These are phyloP conservation scores for Zymoseptoria brevis DNA, from an alignment of 2,329 filamentous ascomycete genomes.

Conservation along the genomic window DNA sequence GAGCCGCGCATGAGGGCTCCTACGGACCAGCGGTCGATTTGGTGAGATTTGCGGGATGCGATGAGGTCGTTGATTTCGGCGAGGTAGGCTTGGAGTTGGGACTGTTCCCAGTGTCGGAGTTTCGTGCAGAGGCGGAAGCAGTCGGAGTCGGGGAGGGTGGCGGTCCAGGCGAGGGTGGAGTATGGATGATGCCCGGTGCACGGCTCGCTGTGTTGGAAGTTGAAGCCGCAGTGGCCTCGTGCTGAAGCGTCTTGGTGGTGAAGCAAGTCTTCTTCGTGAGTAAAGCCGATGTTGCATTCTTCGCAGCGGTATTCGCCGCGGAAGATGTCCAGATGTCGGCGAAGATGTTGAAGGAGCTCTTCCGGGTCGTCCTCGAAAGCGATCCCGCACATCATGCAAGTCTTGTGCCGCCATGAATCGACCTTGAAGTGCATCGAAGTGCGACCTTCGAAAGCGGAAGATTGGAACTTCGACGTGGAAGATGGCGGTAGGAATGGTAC, in stretches of 20 bases:
- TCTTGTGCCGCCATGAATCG: conserved; percentile 12
- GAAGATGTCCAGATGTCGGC: conserved; percentile 18
- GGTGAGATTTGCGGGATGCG: conserved; percentile 8
- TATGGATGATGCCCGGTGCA: conserved; percentile 25
- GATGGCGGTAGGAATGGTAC: background rate
- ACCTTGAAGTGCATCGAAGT: conserved; percentile 6
- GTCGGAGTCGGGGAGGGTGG: conserved; percentile 17
- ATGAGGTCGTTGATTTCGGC: conserved; percentile 18
- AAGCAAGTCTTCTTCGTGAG: conserved; percentile 20
- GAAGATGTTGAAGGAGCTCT: conserved; percentile 16
- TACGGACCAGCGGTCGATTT: conserved; percentile 20
- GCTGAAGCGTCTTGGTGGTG: conserved; percentile 15
- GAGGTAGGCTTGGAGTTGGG: conserved; percentile 22
- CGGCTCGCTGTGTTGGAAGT: conserved; percentile 14
- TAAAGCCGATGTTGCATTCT: conserved; percentile 21
- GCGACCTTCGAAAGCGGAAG: background rate
- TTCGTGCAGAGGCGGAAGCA: conserved; percentile 17
- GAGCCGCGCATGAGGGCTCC: conserved; percentile 14
- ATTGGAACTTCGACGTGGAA: background rate
- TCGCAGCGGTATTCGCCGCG: conserved; percentile 18
- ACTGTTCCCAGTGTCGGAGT: conserved; percentile 23
- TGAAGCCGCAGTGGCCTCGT: conserved; percentile 22
- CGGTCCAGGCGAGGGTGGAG: conserved; percentile 1
- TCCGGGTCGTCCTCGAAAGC: conserved; percentile 18
- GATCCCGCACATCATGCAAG: conserved; percentile 19